Conservation (phyloP, 495 filamentous ascomycete species). For the Penicillium psychrofluorescens region DNA sequence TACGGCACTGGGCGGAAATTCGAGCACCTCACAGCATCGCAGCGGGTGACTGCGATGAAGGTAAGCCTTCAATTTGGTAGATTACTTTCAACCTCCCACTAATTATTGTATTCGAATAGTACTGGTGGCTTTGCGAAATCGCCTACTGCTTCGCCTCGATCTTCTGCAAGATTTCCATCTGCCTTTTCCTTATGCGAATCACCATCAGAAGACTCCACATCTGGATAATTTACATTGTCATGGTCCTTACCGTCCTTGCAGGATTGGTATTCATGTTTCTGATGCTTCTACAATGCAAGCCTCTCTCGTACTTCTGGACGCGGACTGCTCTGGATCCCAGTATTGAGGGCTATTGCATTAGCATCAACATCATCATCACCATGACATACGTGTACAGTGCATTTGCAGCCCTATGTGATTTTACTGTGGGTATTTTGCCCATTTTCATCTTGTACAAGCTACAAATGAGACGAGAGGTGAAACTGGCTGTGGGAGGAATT, state of each 20-base stretch:
- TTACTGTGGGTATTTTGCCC: conserved; percentile 32
- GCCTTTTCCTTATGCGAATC: conserved; percentile 41
- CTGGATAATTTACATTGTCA: conserved; percentile 30
- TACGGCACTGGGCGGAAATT: conserved; percentile 30
- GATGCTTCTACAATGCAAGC: conserved; percentile 37
- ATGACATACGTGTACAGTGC: conserved; percentile 39
- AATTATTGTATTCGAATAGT: conserved; percentile 9
- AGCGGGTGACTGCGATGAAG: conserved; percentile 32
- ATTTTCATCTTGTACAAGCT: conserved; percentile 30
- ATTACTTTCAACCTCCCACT: background rate
- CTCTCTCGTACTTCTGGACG: conserved; percentile 35
- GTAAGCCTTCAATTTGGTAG: conserved; percentile 7
- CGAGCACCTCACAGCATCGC: conserved; percentile 11
- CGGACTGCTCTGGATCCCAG: conserved; percentile 16
- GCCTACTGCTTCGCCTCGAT: conserved; percentile 36
- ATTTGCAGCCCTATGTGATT: conserved; percentile 33
- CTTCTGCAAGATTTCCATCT: conserved; percentile 36
- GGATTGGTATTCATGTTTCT: conserved; percentile 34
- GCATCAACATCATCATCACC: conserved; percentile 24
- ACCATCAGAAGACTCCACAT: conserved; percentile 27
- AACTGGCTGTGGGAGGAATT: conserved; percentile 33
- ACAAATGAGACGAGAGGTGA: conserved; percentile 30
- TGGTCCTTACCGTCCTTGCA: conserved; percentile 24
- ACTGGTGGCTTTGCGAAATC: conserved; percentile 38
- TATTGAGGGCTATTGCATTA: conserved; percentile 30